phyloP scores from a whole-genome alignment of 2,329 filamentous ascomycete species.

The Septoria petroselini region DNA sequence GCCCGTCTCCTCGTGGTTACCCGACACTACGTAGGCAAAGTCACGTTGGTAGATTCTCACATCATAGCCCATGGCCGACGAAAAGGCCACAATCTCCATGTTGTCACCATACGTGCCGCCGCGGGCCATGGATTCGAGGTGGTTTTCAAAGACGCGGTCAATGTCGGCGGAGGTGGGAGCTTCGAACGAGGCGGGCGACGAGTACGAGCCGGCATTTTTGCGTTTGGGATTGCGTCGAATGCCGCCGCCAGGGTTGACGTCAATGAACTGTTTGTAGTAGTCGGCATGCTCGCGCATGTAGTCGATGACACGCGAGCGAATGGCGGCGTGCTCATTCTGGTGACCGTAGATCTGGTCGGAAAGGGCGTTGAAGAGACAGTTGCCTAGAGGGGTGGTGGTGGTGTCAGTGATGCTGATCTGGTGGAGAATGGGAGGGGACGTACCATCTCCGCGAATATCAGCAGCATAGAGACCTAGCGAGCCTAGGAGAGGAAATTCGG shows the following conservation, averaged over 20 bases:
- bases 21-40: slow-evolving; percentile 51
- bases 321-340: slow-evolving; percentile 55
- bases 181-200: slow-evolving; percentile 45
- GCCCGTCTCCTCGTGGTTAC: slow-evolving; percentile 33
- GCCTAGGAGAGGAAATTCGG: slow-evolving; percentile 57
- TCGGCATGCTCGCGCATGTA: slow-evolving; percentile 60
- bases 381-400: slow-evolving; percentile 49
- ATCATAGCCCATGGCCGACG: slow-evolving; percentile 58
- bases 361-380: slow-evolving; percentile 67
- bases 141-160: slow-evolving; percentile 52
- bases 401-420: slow-evolving; percentile 19
- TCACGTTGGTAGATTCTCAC: slow-evolving; percentile 61
- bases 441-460: slow-evolving; percentile 62
- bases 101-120: slow-evolving; percentile 64
- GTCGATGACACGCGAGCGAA: slow-evolving; percentile 58
- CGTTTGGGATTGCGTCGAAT: slow-evolving; percentile 58
- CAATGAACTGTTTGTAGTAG: slow-evolving; percentile 64
- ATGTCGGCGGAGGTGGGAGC: slow-evolving; percentile 54
- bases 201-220: slow-evolving; percentile 52
- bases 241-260: slow-evolving; percentile 53
- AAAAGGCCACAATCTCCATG: slow-evolving; percentile 65
- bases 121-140: slow-evolving; percentile 59
- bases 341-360: slow-evolving; percentile 65
- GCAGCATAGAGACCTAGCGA: slow-evolving; percentile 58
- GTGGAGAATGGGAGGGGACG: slow-evolving; percentile 37